Conservation (phyloP, 2,329 filamentous ascomycete species). For the Coniochaeta pulveracea region DNA sequence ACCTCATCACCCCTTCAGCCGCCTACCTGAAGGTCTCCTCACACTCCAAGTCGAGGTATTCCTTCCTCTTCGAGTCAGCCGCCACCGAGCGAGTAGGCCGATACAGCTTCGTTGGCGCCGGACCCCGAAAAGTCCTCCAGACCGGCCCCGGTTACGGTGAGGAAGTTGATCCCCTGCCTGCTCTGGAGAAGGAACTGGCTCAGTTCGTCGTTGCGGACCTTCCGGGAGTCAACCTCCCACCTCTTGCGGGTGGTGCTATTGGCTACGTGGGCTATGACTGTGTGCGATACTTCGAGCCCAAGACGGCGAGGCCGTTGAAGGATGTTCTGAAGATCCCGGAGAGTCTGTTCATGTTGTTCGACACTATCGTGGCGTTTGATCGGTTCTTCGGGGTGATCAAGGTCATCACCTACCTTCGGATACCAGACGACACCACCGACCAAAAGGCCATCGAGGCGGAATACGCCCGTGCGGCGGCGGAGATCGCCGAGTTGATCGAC, state of each 20-base stretch:
- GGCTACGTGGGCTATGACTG: constrained; percentile 98
- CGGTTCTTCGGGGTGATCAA: constrained; percentile 90
- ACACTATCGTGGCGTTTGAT: constrained; percentile 89
- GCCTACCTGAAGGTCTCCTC: constrained; percentile 87
- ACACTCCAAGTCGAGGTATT: constrained; percentile 35
- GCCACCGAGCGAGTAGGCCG: constrained; percentile 87
- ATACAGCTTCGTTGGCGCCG: constrained; percentile 82
- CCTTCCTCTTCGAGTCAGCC: constrained; percentile 92
- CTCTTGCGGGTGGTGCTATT: constrained; percentile 82
- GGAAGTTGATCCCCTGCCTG: constrained; percentile 72
- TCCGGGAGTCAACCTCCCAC: constrained; percentile 71
- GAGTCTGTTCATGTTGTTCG: constrained; percentile 92
- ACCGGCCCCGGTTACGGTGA: constrained; percentile 82
- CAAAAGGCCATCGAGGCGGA: constrained; percentile 46
- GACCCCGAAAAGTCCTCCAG: constrained; percentile 67
- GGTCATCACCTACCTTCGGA: constrained; percentile 73
- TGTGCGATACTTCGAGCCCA: constrained; percentile 94
- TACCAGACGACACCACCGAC: constrained; percentile 31
- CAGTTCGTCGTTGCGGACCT: constrained; percentile 72
- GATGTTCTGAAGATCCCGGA: constrained; percentile 85
- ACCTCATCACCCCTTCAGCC: constrained; percentile 87
- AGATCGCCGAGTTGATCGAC: constrained; percentile 56
- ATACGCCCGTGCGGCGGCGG: constrained; percentile 56
- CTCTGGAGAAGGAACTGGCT: constrained; percentile 69
- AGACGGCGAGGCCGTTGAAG: constrained; percentile 80